A percentile compares a stretch with the other conserved stretches of the same genome.
These are phyloP conservation scores for Ochromonas danica DNA, from an alignment of 108 stramenopile genomes.

Conservation along the genomic window DNA sequence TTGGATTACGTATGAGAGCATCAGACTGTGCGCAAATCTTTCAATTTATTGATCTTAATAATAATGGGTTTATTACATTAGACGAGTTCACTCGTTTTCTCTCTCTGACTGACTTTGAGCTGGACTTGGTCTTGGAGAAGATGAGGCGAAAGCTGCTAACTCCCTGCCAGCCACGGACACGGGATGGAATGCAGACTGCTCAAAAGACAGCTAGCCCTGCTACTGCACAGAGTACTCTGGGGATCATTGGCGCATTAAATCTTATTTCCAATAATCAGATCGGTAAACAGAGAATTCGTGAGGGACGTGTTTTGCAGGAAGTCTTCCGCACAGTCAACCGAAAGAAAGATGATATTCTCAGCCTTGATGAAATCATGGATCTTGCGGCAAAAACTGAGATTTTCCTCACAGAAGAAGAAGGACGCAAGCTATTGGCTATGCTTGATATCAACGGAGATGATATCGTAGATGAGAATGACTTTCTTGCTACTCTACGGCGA, in stretches of 20 bases:
- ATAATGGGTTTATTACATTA: background rate
- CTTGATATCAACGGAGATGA: conserved; percentile 10
- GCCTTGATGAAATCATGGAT: conserved; percentile 27
- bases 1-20: too few species aligned
- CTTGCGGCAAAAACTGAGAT: background rate
- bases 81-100: conserved; percentile 20
- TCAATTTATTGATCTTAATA: background rate
- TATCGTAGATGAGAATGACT: background rate
- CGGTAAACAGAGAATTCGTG: background rate
- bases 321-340: conserved; percentile 20
- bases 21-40: too few species aligned
- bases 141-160: conserved; percentile 3
- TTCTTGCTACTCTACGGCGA: background rate
- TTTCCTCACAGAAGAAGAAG: conserved; percentile 33
- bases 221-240: background rate
- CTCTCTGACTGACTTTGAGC: conserved; percentile 22
- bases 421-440: background rate
- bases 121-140: conserved; percentile 17
- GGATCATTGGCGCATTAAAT: background rate
- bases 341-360: background rate
- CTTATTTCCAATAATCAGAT: background rate
- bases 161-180: background rate
- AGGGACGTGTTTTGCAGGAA: background rate
- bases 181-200: background rate
- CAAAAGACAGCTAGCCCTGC: background rate